Evolutionary conservation across 208 protist genomes (phyloP).

Genomic region (Trypanosoma platydactyli): DNA sequence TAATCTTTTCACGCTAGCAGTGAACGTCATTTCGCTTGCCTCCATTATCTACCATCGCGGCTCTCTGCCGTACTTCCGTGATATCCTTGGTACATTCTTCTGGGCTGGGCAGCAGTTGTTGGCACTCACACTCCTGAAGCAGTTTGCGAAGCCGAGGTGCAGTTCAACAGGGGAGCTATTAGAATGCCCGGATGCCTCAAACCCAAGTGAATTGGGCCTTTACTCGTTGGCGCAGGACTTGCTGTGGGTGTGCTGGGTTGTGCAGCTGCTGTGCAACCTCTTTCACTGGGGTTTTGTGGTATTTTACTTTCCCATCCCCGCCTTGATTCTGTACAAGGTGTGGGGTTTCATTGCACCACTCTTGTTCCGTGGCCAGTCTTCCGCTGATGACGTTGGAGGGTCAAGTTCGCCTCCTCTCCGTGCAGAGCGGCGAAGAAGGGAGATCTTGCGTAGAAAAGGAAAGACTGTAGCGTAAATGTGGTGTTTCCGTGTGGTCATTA

Average conservation of each 20-base stretch:
- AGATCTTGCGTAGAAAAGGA: conserved; percentile 63
- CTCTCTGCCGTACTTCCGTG: conserved; percentile 45
- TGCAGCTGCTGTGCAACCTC: conserved; percentile 68
- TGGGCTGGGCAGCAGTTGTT: conserved; percentile 81
- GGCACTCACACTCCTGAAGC: conserved; percentile 49
- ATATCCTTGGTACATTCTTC: conserved; percentile 67
- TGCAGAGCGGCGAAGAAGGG: conserved; percentile 65
- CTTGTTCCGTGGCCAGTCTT: conserved; percentile 30
- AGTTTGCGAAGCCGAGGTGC: conserved; percentile 51
- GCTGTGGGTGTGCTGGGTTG: conserved; percentile 89
- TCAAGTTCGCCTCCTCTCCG: conserved; percentile 34
- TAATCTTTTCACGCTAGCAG: conserved; percentile 47
- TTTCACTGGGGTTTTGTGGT: conserved; percentile 73
- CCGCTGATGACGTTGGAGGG: conserved; percentile 20
- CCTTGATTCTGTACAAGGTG: conserved; percentile 65
- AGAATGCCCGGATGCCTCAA: conserved; percentile 72
- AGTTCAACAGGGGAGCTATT: conserved; percentile 57
- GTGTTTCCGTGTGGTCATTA: no score
- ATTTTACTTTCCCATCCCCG: conserved; percentile 87
- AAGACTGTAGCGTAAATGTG: neutral
- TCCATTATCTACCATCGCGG: conserved; percentile 64
- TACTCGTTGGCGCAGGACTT: conserved; percentile 85
- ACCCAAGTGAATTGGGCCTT: conserved; percentile 75
- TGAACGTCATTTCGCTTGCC: conserved; percentile 69
- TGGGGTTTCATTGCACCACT: conserved; percentile 49